phyloP scores from a whole-genome alignment of 1,284 basidiomycete genomes.

The Chalciporus piperatoides region DNA sequence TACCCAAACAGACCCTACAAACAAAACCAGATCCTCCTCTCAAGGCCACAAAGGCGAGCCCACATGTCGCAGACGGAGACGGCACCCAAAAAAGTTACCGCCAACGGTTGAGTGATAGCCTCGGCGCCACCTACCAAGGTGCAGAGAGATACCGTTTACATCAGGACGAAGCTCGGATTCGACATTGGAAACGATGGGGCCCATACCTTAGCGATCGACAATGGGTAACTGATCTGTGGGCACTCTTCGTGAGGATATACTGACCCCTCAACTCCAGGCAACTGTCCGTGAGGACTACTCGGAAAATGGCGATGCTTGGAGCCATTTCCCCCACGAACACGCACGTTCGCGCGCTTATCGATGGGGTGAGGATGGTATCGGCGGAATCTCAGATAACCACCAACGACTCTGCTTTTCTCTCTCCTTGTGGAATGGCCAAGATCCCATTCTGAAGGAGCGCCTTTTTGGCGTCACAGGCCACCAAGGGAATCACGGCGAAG shows the following conservation, averaged over 20 bases:
- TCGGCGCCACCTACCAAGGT: constrained; percentile 61
- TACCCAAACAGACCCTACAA: constrained; percentile 52
- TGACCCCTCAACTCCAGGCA: constrained; percentile 51
- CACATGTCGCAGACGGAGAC: constrained; percentile 25
- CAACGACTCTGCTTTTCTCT: constrained; percentile 88
- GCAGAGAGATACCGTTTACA: constrained; percentile 69
- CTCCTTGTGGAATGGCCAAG: constrained; percentile 93
- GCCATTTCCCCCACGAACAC: constrained; percentile 94
- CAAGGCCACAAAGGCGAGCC: constrained; percentile 44
- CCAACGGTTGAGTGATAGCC: constrained; percentile 53
- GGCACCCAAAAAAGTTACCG: constrained; percentile 43
- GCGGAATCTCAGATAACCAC: constrained; percentile 95
- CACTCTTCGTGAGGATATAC: background rate
- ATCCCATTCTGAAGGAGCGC: constrained; percentile 94
- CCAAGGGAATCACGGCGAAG: constrained; percentile 98
- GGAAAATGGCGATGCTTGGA: constrained; percentile 94
- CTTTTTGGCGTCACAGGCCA: constrained; percentile 94
- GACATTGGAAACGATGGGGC: constrained; percentile 98
- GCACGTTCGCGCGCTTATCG: constrained; percentile 93
- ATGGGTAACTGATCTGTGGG: constrained; percentile 60
- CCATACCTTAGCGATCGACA: constrained; percentile 96
- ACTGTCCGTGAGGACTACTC: constrained; percentile 99
- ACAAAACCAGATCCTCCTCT: constrained; percentile 34
- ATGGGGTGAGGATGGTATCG: constrained; percentile 98
- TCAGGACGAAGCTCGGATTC: constrained; percentile 61